These are phyloP conservation scores for Multifurca ochricompacta DNA, from an alignment of 768 basidiomycete species.

Conservation along the genomic window DNA sequence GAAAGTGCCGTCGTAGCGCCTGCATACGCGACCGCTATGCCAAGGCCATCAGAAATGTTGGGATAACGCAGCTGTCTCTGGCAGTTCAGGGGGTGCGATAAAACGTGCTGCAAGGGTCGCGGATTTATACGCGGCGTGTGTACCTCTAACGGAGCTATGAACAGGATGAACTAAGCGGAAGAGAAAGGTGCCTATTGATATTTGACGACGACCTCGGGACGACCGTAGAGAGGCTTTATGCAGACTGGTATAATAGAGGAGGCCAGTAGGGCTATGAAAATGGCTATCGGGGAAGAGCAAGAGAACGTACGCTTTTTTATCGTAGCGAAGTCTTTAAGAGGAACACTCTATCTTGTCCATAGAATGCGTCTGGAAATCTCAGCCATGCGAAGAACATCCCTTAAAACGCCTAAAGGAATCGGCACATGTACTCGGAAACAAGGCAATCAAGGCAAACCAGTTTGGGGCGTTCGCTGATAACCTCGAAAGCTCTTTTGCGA, in stretches of 20 bases:
- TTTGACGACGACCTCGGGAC: constrained; percentile 63
- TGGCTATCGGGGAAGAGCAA: constrained; percentile 27
- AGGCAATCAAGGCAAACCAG: constrained; percentile 49
- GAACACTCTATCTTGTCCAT: constrained; percentile 70
- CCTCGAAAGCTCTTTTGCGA: constrained; percentile 60
- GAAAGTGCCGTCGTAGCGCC: not conserved
- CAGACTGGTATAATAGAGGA: constrained; percentile 70
- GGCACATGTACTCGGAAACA: not conserved
- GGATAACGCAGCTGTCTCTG: constrained; percentile 89
- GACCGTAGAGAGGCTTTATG: constrained; percentile 69
- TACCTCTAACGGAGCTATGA: constrained; percentile 83
- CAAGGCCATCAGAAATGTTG: constrained; percentile 66
- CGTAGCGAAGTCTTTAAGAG: constrained; percentile 69
- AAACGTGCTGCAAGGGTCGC: constrained; percentile 66
- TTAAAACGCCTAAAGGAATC: constrained; percentile 26
- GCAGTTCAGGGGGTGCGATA: constrained; percentile 61
- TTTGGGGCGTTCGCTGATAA: constrained; percentile 86
- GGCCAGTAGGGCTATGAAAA: constrained; percentile 83
- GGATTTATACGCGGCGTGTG: constrained; percentile 78
- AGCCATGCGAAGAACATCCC: constrained; percentile 83
- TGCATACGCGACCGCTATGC: constrained; percentile 5
- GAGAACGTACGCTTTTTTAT: constrained; percentile 79
- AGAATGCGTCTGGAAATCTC: constrained; percentile 87
- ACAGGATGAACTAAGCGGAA: constrained; percentile 56
- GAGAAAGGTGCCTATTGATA: constrained; percentile 62